A percentile compares a stretch with the other conserved stretches of the same genome.
Evolutionary conservation across 768 basidiomycete species (phyloP).

Genomic region (Brasilioporus rufonigricans): DNA sequence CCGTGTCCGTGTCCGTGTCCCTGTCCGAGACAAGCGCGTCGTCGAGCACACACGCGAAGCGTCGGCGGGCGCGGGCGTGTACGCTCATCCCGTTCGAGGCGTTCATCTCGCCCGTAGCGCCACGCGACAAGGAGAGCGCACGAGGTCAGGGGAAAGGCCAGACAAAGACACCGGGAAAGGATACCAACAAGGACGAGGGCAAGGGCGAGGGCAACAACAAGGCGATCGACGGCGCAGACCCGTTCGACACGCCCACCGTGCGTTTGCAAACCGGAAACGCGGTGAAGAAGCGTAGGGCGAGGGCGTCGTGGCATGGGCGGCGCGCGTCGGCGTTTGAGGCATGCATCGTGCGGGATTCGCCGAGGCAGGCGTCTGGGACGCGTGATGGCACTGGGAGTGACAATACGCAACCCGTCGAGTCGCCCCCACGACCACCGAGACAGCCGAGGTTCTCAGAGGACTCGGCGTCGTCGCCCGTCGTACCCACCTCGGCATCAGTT

Average conservation of each 20-base stretch:
- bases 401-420: not conserved
- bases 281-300: not conserved
- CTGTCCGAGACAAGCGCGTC: not conserved
- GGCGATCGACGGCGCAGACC: not conserved
- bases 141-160: too few species aligned
- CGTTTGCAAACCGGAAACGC: too few species aligned
- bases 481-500: not conserved
- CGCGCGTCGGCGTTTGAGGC: constrained; percentile 19
- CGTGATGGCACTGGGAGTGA: not conserved
- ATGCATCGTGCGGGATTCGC: constrained; percentile 15
- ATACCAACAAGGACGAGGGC: not conserved
- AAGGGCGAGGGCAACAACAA: not conserved
- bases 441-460: not conserved
- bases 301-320: not conserved
- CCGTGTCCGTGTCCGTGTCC: too few species aligned
- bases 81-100: constrained; percentile 21
- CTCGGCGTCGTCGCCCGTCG: not conserved
- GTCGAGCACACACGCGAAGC: not conserved
- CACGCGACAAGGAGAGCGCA: not conserved
- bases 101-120: constrained; percentile 21
- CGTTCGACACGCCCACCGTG: not conserved
- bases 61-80: not conserved
- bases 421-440: too few species aligned
- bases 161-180: too few species aligned
- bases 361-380: not conserved